These are phyloP conservation scores for Lantana camara DNA, from an alignment of 257 asterid genomes.

Conservation along the genomic window DNA sequence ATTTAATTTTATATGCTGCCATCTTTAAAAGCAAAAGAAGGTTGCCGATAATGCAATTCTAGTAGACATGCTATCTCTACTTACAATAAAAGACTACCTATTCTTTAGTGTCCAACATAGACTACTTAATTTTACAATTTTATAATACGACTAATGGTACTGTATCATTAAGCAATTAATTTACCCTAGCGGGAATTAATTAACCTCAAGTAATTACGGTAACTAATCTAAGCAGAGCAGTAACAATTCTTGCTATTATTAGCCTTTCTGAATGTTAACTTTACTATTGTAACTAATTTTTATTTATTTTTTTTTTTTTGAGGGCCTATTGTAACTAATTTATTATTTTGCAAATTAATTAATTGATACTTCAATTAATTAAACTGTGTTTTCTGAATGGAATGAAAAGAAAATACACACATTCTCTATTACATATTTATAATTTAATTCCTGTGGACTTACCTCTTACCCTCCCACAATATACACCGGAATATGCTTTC, in stretches of 20 bases:
- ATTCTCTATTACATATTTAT: too few species aligned
- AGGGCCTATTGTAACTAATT: too few species aligned
- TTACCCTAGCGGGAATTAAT: neutral
- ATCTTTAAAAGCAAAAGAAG: slow-evolving; percentile 14
- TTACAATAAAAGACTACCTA: slow-evolving; percentile 21
- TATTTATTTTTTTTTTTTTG: too few species aligned
- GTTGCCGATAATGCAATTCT: slow-evolving; percentile 32
- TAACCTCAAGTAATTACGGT: neutral
- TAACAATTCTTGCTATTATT: neutral
- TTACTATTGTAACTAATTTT: too few species aligned
- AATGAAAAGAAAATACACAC: too few species aligned
- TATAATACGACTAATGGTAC: neutral
- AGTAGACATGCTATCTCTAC: slow-evolving; percentile 18
- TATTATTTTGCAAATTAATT: too few species aligned
- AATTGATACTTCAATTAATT: too few species aligned
- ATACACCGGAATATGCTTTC: too few species aligned
- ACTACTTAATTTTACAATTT: neutral
- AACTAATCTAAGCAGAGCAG: neutral
- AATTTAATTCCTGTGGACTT: too few species aligned
- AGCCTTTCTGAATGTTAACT: neutral
- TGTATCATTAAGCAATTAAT: slow-evolving; percentile 13
- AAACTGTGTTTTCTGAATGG: too few species aligned
- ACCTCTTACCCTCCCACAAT: too few species aligned
- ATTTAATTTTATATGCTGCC: neutral
- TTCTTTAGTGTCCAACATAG: neutral